Base-by-base conservation (phyloP, 2,329 filamentous ascomycete species). In the Aspergillus sp. region DNA sequence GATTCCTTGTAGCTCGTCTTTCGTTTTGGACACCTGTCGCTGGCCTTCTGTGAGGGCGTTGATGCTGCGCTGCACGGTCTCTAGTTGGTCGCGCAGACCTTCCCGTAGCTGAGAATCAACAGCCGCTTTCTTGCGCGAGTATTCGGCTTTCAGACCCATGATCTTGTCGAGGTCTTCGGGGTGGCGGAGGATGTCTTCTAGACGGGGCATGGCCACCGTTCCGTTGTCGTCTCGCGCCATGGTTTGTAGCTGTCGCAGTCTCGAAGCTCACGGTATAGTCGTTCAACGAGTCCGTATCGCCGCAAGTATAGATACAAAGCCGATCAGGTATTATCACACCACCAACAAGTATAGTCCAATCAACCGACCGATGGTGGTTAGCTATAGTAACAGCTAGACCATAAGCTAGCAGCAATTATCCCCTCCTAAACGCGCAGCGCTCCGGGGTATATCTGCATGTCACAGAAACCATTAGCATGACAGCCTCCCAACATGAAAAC, bases 151-250 rank as follows among this genome's bases (percentile, higher is more conserved):
- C 73, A 99, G 84, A 50, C 88, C 88, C 55, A 88, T 83, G 71
- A 99, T 94, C 83, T 97, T 98, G 81, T 99, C 95, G 68, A 99
- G 88, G 79, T 99, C 95, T 75, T 99, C 95, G 3, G 95, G 92
- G 73, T 96, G 92, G 71, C 92, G 91, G 68, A 99, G 88, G 63
- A 98, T 87, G 82, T 98, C 94, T 67, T 92, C 87, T 75, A 99
- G 88, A 82, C 93, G 93, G 8, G 78, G 79, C 75, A 91, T 86
- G 50, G 86, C 85, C 64, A 83, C 79, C 60, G 80, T 81, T 86
- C 89, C 87, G 85, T 91, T 73, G 23, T 73, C 60, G 39, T 73
- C 73, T 58, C 71, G 71, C 30, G 76, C 72, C 75, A 80, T 80
- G 32, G 36, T 61, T 56, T 36, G 11, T 36, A 36, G 32, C 39